Base-by-base conservation (phyloP, 306 rosid genomes). In the Glycine tomentella region DNA sequence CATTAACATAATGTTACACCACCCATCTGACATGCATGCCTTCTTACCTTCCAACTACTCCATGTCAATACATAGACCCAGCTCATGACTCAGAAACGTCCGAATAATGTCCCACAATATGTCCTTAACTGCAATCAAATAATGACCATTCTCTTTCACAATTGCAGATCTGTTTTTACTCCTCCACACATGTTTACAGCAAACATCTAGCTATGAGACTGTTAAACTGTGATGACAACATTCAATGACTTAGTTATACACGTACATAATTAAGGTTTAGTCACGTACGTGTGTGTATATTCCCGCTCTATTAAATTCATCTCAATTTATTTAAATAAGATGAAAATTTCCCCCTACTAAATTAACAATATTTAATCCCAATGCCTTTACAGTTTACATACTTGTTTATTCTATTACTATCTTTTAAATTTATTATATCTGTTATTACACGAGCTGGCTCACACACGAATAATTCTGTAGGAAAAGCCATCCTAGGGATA, bases 141-240 rank as follows among this genome's bases (percentile, higher is more conserved):
- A 13, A 31, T 5, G 8, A 11, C 5, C 53, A 49, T 59, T 59
- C 40, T 59, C 66, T 59, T 59, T 9, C 66, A 10, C n/a, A 20
- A 17, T n/a, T n/a, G 40, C 48, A 71, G 53, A 13, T 81, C 45
- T 69, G 64, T 49, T 75, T 55, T 61, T 50, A 45, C 76, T 58
- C 48, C 75, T 65, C 44, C 12, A 10, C 57, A 48, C 7, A 17
- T 31, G 69, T 58, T 20, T 20, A 76, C 59, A 69, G 44, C 71
- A 25, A 78, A 69, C 33, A 40, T 8, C 77, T 57, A 40, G 14
- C 78, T 40, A 2, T 48, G 61, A 12, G 15, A 42, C 58, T 56
- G 34, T 9, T 61, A 31, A 48, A 76, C 62, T 33, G 46, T 76
- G n/a, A 76, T 64, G 45, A 5, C 72, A 63, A 9, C 20, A 25